Base-by-base conservation (phyloP, 768 basidiomycete genomes). In the Auricularia cornea region DNA sequence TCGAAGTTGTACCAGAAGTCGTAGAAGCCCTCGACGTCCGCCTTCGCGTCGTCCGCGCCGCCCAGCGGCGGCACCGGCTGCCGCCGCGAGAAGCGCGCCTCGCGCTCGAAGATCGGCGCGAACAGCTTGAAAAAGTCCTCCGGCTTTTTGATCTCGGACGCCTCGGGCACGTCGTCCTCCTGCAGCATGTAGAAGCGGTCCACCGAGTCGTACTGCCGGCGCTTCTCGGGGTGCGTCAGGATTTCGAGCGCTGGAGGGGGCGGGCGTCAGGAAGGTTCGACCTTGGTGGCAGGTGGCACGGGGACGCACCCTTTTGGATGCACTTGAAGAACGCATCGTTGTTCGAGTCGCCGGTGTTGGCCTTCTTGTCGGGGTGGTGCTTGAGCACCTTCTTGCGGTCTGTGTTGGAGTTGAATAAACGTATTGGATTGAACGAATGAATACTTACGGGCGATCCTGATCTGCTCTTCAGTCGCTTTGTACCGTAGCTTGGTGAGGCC, bases 1-100 rank as follows among this genome's bases (percentile, higher is more conserved):
- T 98, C 96, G 76, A 99, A 96, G 82, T 95, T 96, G 82, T 99
- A 98, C 94, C 94, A 99, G 76, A 96, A 97, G 75, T 98, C 90
- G 80, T 99, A 99, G 81, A 99, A 98, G 5, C 77, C 81, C 73
- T 96, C 92, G 61, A 98, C 95, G 62, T 84, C 83, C 67, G 84
- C 83, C 76, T 97, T 96, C 63, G 86, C 73, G 26, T 88, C 84
- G 54, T 90, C 82, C 64, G 81, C 75, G 31, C 75, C 75, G 11
- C 95, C 96, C 30, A 99, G 83, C 64, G 80, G 74, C 5, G 93
- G 95, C 6, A 94, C 92, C 14, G 94, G 94, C 72, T 90, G 83
- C 61, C 72, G 78, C 68, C 86, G 87, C 68, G 93, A 94, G 83
- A 99, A 99, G 38, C 95, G 85, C n/a, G 90, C 84, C 73, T 96